Base-by-base conservation (phyloP, 2,329 filamentous ascomycete genomes). In the Fusarium tupiense region DNA sequence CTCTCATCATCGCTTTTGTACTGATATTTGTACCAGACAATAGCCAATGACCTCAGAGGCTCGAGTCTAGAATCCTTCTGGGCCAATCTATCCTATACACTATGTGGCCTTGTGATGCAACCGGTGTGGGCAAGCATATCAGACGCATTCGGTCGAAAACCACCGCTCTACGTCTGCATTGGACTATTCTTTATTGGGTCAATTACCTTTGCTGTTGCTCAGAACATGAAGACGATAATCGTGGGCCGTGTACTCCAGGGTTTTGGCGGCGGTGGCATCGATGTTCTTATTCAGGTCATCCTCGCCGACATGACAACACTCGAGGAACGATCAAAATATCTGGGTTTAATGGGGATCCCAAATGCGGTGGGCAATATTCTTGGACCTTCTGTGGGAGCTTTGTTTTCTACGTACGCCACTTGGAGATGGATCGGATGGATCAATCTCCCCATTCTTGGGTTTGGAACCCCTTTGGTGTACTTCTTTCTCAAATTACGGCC, bases 381-480 rank as follows among this genome's bases (percentile, higher is more conserved):
- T 1, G 67, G 64, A 0, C 67, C 67, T 3, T 69, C 64, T 4
- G 38, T 64, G 1, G 67, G 56, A 2, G 67, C 67, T 13, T 40
- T 69, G 0, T 69, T 69, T 2, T 24, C 67, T 6, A 44, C 64
- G 8, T 69, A 69, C 26, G 38, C 50, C 6, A 69, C 43, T 24
- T 69, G 67, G 67, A 43, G 67, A 31, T 69, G 67, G 67, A 69
- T 69, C 1, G 67, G 67, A 22, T 69, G 67, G 67, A 29, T 69
- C 2, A 69, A 69, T 22, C 38, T 69, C 1, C 67, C 67, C 1
- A 64, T 69, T 26, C 67, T 69, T 6, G 64, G 57, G 5, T 6
- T 69, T 13, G 67, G 64, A 13, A 52, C 67, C 2, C 67, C 64
- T 4, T n/a, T 69, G 29, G 35, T 69, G 2, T 63, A 64, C 33